Evolutionary conservation across 2,329 filamentous ascomycete genomes (phyloP).

Genomic region (Atkinsonella hypoxylon): DNA sequence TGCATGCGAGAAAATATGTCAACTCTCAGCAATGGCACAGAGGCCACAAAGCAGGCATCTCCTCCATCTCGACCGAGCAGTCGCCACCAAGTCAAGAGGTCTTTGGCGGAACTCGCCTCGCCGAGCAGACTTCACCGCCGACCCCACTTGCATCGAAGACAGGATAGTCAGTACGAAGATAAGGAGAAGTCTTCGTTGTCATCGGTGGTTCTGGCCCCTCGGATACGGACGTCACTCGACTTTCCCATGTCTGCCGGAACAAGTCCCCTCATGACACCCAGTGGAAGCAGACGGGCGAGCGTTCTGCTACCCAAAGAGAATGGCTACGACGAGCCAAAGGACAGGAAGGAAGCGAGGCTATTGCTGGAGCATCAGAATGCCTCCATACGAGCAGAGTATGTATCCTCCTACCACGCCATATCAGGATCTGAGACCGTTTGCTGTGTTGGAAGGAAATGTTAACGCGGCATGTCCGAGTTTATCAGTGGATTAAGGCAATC

Average conservation of each 20-base stretch:
- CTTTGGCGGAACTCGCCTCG: constrained; percentile 41
- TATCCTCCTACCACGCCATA: not conserved
- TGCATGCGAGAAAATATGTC: constrained; percentile 6
- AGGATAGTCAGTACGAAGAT: constrained; percentile 18
- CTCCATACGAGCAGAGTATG: constrained; percentile 21
- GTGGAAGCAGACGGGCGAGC: constrained; percentile 31
- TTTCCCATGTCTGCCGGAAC: constrained; percentile 31
- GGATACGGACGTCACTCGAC: constrained; percentile 31
- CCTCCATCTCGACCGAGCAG: constrained; percentile 13
- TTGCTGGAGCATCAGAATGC: constrained; percentile 25
- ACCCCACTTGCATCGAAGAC: constrained; percentile 22
- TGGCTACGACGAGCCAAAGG: constrained; percentile 21
- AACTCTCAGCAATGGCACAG: constrained; percentile 4
- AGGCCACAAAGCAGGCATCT: not conserved
- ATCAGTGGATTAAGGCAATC: constrained; percentile 39
- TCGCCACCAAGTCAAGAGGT: constrained; percentile 43
- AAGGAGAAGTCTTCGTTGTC: constrained; percentile 10
- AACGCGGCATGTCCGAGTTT: not conserved
- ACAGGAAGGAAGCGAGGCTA: constrained; percentile 30
- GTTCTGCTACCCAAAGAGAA: constrained; percentile 23
- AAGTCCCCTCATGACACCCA: constrained; percentile 31
- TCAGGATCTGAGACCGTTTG: not conserved
- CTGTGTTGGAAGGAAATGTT: not conserved
- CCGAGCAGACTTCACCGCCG: constrained; percentile 30
- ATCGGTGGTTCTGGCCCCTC: constrained; percentile 9